Percentiles rank a stretch among this genome's conserved stretches.
Evolutionary conservation across 495 filamentous ascomycete genomes (phyloP).

Genomic region (Talaromyces thailandensis): DNA sequence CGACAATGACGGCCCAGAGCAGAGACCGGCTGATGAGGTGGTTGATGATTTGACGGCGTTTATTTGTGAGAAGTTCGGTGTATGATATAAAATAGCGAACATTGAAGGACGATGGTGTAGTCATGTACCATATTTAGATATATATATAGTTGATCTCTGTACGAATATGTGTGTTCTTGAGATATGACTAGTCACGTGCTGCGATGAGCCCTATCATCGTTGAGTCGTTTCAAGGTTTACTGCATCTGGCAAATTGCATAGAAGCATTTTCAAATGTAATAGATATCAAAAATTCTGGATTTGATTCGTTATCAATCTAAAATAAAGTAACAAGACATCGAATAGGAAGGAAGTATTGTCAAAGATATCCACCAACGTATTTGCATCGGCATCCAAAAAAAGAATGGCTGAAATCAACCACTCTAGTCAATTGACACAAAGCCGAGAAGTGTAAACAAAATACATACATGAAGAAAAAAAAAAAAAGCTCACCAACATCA

Average conservation of each 20-base stretch:
- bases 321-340: neutral
- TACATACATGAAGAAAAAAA: neutral
- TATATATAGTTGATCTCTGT: neutral
- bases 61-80: slow-evolving; percentile 5
- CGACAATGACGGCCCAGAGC: neutral
- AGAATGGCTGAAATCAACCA: neutral
- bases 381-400: neutral
- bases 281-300: neutral
- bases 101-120: neutral
- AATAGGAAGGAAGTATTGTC: neutral
- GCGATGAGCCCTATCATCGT: neutral
- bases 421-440: neutral
- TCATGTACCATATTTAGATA: neutral
- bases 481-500: neutral
- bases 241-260: too few species aligned
- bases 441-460: neutral
- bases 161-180: neutral
- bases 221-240: neutral
- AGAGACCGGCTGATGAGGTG: neutral
- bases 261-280: too few species aligned
- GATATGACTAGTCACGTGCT: neutral
- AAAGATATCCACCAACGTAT: neutral
- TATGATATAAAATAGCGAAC: neutral
- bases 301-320: neutral
- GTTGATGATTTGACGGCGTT: neutral